Conservation (phyloP, 805 yeast genomes). For the Myxozyma neotropica region DNA sequence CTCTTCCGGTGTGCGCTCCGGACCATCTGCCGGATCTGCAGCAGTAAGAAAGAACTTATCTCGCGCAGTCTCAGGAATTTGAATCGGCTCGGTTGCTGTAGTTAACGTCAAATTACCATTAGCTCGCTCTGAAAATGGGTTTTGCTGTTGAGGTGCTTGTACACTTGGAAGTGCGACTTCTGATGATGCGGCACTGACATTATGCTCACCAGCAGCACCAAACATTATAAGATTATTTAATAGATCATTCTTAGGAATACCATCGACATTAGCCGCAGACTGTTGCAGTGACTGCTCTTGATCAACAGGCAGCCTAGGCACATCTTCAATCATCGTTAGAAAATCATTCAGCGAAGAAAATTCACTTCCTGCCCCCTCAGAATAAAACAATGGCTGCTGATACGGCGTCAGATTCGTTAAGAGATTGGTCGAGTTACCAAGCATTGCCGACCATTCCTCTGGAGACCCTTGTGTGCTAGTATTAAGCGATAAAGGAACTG, state of each 20-base stretch:
- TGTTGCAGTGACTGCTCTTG: neutral
- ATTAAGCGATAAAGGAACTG: slow-evolving; percentile 14
- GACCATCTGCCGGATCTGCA: slow-evolving; percentile 84
- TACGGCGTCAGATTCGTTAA: slow-evolving; percentile 25
- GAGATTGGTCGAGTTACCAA: slow-evolving; percentile 11
- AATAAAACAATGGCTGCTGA: slow-evolving; percentile 68
- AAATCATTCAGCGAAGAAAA: slow-evolving; percentile 88
- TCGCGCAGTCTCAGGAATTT: slow-evolving; percentile 67
- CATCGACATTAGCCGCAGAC: neutral
- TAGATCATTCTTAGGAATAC: neutral
- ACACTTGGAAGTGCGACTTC: neutral
- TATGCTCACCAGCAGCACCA: neutral
- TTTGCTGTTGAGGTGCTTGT: neutral
- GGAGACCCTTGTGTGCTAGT: slow-evolving; percentile 7
- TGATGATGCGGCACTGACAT: neutral
- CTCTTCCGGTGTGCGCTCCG: slow-evolving; percentile 88
- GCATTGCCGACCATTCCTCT: slow-evolving; percentile 23
- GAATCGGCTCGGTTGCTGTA: slow-evolving; percentile 5
- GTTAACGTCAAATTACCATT: slow-evolving; percentile 29
- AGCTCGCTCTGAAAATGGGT: slow-evolving; percentile 19
- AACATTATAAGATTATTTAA: neutral
- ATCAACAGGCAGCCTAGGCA: neutral
- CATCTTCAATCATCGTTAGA: slow-evolving; percentile 82
- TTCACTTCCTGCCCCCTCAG: slow-evolving; percentile 84
- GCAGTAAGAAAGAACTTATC: slow-evolving; percentile 95